Base-by-base conservation (phyloP, 805 yeast genomes). In the Yarrowia osloensis region DNA sequence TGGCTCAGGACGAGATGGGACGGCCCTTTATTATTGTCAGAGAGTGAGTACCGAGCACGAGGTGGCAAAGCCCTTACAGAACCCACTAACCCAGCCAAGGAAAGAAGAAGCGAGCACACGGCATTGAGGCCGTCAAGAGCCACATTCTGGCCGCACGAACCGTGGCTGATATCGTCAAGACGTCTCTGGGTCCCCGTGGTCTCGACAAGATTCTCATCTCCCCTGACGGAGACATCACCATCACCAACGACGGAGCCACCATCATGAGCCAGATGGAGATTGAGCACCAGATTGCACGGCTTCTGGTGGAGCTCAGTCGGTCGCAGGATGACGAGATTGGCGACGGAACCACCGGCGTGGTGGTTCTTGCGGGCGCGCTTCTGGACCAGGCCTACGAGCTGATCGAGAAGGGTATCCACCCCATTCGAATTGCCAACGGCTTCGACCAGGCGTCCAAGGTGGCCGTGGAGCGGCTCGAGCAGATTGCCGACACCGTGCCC, bases 1-100 rank as follows among this genome's bases (percentile, higher is more conserved):
- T 95, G 81, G 98, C 99, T 3, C 99, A 94, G 79, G 99, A 95
- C 77, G 99, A 95, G 79, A 91, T 90, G 93, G 99, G 99, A 22
- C 88, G 99, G 79, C 99, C 99, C 22, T 91, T 95, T 77, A 94
- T 95, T 75, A 95, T 95, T 76, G 99, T 95, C 66, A 87, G 95
- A 77, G 99, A 95, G 77, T 85, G 79, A 75, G 86, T 85, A 40
- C 11, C n/a, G n/a, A n/a, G n/a, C n/a, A n/a, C n/a, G n/a, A n/a
- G 17, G 21, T 40, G 17, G 19, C 46, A 54, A 35, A 21, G 5
- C 24, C 31, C 46, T 22, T 22, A 6, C 7, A n/a, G 1, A 17
- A 19, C 46, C 22, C 19, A 9, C 54, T 61, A 44, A 61, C 50
- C 6, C 21, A 67, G 71, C 74, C 88, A 85, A 74, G 88, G 87